Evolutionary conservation across 208 protist genomes (phyloP).

Genomic region (Leishmania turanica): DNA sequence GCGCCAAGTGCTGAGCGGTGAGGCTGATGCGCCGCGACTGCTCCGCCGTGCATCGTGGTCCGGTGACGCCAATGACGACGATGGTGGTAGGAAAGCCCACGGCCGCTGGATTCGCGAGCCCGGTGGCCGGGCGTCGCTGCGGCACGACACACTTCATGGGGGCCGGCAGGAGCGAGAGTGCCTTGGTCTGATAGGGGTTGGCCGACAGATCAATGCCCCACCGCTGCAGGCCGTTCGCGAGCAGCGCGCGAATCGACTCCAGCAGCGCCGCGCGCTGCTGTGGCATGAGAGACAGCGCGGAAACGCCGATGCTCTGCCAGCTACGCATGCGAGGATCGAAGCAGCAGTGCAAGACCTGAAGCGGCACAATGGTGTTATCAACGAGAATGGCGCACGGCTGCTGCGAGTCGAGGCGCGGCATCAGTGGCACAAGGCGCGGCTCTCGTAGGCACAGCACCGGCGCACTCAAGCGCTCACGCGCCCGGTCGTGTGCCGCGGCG

Average conservation of each 20-base stretch:
- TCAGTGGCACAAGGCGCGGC: conserved; percentile 41
- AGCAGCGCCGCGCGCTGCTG: conserved; percentile 59
- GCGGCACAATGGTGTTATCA: conserved; percentile 61
- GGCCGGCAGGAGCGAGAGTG: conserved; percentile 62
- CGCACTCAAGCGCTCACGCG: not conserved
- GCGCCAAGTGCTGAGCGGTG: conserved; percentile 56
- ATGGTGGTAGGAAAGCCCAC: conserved; percentile 58
- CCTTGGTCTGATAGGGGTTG: conserved; percentile 45
- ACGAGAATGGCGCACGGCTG: conserved; percentile 81
- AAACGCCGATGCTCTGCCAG: conserved; percentile 73
- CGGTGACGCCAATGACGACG: conserved; percentile 55
- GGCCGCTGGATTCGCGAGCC: conserved; percentile 4
- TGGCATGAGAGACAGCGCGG: conserved; percentile 77
- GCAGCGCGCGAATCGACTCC: conserved; percentile 30
- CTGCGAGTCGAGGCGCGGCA: conserved; percentile 52
- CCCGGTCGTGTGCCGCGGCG: not conserved
- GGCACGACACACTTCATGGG: conserved; percentile 41
- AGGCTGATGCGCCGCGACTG: conserved; percentile 41
- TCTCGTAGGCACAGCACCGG: conserved; percentile 22
- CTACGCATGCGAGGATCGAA: conserved; percentile 72
- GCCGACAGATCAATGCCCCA: conserved; percentile 73
- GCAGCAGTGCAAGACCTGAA: conserved; percentile 91
- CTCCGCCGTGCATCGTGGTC: conserved; percentile 46
- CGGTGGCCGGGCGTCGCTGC: not conserved
- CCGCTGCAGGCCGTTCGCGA: conserved; percentile 42